phyloP scores from a whole-genome alignment of 1,284 basidiomycete species.

The Tilletia indica region DNA sequence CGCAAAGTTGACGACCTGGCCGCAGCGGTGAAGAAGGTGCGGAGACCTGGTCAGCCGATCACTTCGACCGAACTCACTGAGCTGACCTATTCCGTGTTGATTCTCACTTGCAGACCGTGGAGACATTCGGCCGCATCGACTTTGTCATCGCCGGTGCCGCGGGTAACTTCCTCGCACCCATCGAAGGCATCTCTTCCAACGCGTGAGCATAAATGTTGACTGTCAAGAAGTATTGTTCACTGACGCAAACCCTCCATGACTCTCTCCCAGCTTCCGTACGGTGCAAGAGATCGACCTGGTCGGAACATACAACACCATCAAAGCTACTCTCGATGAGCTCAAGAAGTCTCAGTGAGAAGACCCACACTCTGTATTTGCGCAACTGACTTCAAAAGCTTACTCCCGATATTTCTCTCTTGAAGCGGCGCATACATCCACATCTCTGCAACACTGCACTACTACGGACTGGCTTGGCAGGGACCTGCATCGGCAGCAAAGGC shows the following conservation, averaged over 20 bases:
- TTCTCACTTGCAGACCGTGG: conserved; percentile 63
- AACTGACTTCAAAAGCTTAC: neutral
- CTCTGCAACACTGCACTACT: conserved; percentile 84
- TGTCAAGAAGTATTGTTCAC: conserved; percentile 76
- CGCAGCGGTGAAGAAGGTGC: conserved; percentile 67
- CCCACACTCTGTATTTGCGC: neutral
- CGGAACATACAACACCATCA: conserved; percentile 90
- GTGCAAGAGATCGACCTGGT: conserved; percentile 91
- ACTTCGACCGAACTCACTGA: neutral
- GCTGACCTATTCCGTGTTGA: neutral
- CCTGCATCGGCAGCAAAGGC: conserved; percentile 95
- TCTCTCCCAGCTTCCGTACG: conserved; percentile 67
- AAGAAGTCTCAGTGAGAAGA: conserved; percentile 19
- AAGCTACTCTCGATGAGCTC: conserved; percentile 65
- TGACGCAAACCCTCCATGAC: conserved; percentile 66
- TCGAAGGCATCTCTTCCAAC: conserved; percentile 51
- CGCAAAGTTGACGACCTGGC: conserved; percentile 71
- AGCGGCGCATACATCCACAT: conserved; percentile 83
- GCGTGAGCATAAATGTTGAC: conserved; percentile 56
- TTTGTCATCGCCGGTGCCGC: conserved; percentile 83
- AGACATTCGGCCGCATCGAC: conserved; percentile 82
- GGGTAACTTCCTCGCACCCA: conserved; percentile 55
- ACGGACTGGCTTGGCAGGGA: conserved; percentile 82
- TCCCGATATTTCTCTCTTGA: neutral
- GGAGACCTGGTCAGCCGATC: neutral